Evolutionary conservation across 768 basidiomycete genomes (phyloP).

Genomic region (Kwoniella bestiolae): DNA sequence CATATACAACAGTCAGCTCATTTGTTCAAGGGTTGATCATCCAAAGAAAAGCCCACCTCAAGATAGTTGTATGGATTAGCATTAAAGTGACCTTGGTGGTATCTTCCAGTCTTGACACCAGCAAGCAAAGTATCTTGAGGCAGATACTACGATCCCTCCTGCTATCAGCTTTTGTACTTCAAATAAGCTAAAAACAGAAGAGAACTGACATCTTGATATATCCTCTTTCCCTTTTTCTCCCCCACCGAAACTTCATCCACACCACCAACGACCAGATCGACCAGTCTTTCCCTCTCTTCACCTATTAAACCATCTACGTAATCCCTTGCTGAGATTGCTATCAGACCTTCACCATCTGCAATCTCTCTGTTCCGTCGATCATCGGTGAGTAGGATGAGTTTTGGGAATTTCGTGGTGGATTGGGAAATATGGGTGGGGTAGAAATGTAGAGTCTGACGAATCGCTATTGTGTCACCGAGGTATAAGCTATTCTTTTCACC

Average conservation of each 20-base stretch:
- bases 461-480: constrained; percentile 63
- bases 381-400: constrained; percentile 82
- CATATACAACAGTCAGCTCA: neutral
- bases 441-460: constrained; percentile 84
- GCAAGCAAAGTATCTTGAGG: constrained; percentile 71
- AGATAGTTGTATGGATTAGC: constrained; percentile 95
- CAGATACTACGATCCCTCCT: constrained; percentile 67
- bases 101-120: constrained; percentile 79
- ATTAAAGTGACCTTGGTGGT: constrained; percentile 92
- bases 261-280: constrained; percentile 78
- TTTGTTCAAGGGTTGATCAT: neutral
- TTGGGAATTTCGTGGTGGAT: constrained; percentile 60
- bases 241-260: constrained; percentile 63
- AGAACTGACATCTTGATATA: constrained; percentile 71
- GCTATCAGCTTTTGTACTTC: neutral
- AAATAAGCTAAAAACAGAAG: neutral
- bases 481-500: neutral
- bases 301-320: constrained; percentile 76
- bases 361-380: constrained; percentile 81
- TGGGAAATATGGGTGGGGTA: constrained; percentile 71
- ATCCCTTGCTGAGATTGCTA: constrained; percentile 64
- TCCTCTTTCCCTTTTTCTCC: constrained; percentile 37
- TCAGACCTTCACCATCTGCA: constrained; percentile 66
- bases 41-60: constrained; percentile 72
- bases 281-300: constrained; percentile 65